Evolutionary conservation across 768 basidiomycete genomes (phyloP), one percentile per base, ranked within the genome.

Genomic region (Suillus sp.): DNA sequence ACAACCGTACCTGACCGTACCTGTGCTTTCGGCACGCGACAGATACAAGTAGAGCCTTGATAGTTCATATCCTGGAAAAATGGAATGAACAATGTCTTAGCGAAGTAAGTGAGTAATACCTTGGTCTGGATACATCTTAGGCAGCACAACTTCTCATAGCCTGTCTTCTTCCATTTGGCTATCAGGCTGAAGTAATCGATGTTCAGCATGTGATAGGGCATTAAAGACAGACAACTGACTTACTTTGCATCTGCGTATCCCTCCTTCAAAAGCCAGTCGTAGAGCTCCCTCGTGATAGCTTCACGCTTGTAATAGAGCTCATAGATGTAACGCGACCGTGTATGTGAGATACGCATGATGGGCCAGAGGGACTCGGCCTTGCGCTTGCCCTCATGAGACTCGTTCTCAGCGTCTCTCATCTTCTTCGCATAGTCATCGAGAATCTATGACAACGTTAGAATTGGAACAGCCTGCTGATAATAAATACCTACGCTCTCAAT

Each of bases 391-490:
- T 99, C 97, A 75, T 99, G 97, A 2, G 90, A 89, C 79, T 99
- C 97, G 72, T 96, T 97, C 83, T 99, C 97, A 1, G 93, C 97
- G 77, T 99, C 97, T 61, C 97, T 83, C 97, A 99, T 99, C 81
- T 97, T 99, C 81, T 95, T 93, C 50, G 93, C 92, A 75, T 99
- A 99, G 78, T 99, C 97, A 68, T 99, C 97, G 68, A 99, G 90
- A 69, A 98, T 90, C 91, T 96, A 66, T 30, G 27, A 40, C 10
- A 64, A 27, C 18, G 30, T 74, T 6, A 40, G n/a, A 71, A 62
- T 59, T 9, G 40, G 11, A 8, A 18, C 27, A 45, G 32, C 47
- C 38, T 57, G 3, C 43, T 27, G 40, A 60, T 18, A 37, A 16
- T 22, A 2, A 6, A 18, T 59, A 74, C 87, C 25, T 69, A 92